phyloP scores from a whole-genome alignment of 2,329 filamentous ascomycete genomes.

The Aspergillus sp. region DNA sequence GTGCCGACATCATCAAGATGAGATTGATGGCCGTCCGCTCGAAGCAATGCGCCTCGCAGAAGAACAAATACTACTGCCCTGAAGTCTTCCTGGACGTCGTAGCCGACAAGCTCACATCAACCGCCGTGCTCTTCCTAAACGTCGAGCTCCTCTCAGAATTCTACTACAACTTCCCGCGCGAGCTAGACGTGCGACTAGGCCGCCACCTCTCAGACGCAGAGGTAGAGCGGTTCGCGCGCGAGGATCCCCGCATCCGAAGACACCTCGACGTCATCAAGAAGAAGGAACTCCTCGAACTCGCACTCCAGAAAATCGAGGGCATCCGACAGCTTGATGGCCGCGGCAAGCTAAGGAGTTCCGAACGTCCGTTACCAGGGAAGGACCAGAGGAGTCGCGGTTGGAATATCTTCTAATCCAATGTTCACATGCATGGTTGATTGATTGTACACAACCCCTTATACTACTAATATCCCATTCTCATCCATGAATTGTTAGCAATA shows the following conservation, averaged over 20 bases:
- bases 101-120: constrained; percentile 89
- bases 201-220: constrained; percentile 75
- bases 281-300: constrained; percentile 90
- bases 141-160: constrained; percentile 96
- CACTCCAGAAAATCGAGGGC: constrained; percentile 93
- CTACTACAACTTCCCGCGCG: constrained; percentile 94
- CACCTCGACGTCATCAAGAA: constrained; percentile 90
- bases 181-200: constrained; percentile 83
- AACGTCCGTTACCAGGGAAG: constrained; percentile 35
- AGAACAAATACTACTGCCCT: constrained; percentile 95
- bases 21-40: constrained; percentile 84
- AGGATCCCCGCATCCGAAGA: constrained; percentile 84
- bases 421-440: neutral
- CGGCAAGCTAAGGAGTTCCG: constrained; percentile 56
- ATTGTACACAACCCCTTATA: neutral
- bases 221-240: constrained; percentile 85
- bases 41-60: constrained; percentile 77
- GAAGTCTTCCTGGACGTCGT: constrained; percentile 98
- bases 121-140: constrained; percentile 94
- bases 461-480: neutral
- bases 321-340: constrained; percentile 78
- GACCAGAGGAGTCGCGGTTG: constrained; percentile 42
- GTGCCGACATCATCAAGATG: constrained; percentile 86
- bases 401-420: constrained; percentile 42
- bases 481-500: neutral